phyloP scores from a whole-genome alignment of 176 grass and related monocot genomes.

The Dendrocalamus sinicus region DNA sequence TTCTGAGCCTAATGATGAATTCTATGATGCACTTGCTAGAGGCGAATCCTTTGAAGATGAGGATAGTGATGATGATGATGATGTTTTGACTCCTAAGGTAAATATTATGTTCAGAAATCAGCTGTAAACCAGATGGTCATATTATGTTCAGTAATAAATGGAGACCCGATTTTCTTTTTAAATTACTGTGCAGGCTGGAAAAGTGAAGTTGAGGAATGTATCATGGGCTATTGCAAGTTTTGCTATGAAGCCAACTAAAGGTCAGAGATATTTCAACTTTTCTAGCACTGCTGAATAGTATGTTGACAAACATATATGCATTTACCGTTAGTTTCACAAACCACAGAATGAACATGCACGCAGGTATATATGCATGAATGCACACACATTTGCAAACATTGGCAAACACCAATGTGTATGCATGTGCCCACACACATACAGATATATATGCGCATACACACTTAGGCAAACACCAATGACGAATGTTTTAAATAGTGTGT shows the following conservation, averaged over 20 bases:
- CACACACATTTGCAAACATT: background rate
- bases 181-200: slow-evolving; percentile 64
- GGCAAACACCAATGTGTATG: background rate
- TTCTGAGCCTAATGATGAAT: slow-evolving; percentile 75
- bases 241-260: slow-evolving; percentile 73
- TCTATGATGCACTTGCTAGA: slow-evolving; percentile 90
- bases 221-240: slow-evolving; percentile 90
- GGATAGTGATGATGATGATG: slow-evolving; percentile 70
- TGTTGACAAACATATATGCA: slow-evolving; percentile 2
- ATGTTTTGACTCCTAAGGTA: slow-evolving; percentile 51
- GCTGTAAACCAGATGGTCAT: background rate
- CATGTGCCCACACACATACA: background rate
- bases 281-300: background rate
- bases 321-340: slow-evolving; percentile 2
- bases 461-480: background rate
- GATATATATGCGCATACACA: slow-evolving; percentile 4
- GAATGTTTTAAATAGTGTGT: background rate
- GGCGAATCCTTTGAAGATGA: slow-evolving; percentile 79
- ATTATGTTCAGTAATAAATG: slow-evolving; percentile 21
- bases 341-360: background rate
- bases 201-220: slow-evolving; percentile 90
- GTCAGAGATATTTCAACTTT: slow-evolving; percentile 41
- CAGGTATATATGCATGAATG: slow-evolving; percentile 3
- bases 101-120: slow-evolving; percentile 38
- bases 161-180: slow-evolving; percentile 22